Base-by-base conservation (phyloP, 116 monocot species). In the Iris pallida region DNA sequence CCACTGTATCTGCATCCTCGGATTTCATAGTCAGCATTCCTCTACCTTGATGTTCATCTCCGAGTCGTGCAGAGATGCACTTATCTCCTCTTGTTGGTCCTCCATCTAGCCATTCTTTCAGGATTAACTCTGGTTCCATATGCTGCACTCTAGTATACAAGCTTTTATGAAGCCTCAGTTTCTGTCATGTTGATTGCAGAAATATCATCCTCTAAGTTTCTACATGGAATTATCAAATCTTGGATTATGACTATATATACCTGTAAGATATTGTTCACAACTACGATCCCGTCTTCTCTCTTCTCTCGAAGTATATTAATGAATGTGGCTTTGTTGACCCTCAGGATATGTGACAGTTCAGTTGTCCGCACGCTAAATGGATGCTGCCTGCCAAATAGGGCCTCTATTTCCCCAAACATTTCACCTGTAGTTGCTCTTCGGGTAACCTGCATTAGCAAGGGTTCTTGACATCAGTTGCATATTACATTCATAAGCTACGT, bases 191-290 rank as follows among this genome's bases (percentile, higher is more conserved):
- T 63, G 42, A 43, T 42, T 47, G 48, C 47, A 61, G 53, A 54
- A 75, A 44, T 53, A 57, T 76, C 8, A 74, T 20, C 40, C 49
- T 6, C 17, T 67, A n/a, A n/a, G n/a, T n/a, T 44, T 56, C 12
- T 44, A 56, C 64, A 57, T 14, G 40, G 43, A 9, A 42, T 14
- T 19, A 53, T 51, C 9, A 47, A 59, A 43, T 5, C 7, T 47
- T 15, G n/a, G 16, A 5, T 5, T 46, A 40, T 18, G 16, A 64
- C n/a, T n/a, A n/a, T n/a, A 45, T 48, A 9, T 78, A 86, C 86
- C 81, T 78, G 78, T 9, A 74, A 71, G 71, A 85, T 65, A n/a
- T 85, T 82, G n/a, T 60, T 80, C 72, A 84, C 87, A 20, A 91
- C 44, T 41, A 71, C 75, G 44, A 14, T 63, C 56, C 82, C 73